Conservation (phyloP, 140 eudicot genomes). For the Senecio squalidus region DNA sequence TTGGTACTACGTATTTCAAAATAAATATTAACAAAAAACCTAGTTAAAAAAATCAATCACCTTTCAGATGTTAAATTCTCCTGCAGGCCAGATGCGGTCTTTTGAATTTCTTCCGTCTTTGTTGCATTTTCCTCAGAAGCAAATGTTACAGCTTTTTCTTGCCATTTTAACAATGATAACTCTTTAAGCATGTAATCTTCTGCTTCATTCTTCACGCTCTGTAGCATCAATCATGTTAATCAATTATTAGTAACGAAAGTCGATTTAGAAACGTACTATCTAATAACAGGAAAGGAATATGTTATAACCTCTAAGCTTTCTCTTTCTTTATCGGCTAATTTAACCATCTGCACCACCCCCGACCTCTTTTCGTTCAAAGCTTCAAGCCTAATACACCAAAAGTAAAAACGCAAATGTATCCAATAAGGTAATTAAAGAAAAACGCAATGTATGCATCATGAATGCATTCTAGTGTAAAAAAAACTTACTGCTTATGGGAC, state of each 20-base stretch:
- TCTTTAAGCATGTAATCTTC: constrained; percentile 94
- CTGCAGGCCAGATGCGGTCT: constrained; percentile 42
- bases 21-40: not conserved
- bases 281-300: not conserved
- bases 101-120: constrained; percentile 46
- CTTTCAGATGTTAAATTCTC: constrained; percentile 62
- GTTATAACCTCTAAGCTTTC: constrained; percentile 75
- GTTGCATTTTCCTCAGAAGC: constrained; percentile 63
- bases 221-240: constrained; percentile 16
- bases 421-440: constrained; percentile 4
- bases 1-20: not conserved
- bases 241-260: not conserved
- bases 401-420: constrained; percentile 1
- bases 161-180: constrained; percentile 75
- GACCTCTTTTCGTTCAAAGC: constrained; percentile 70
- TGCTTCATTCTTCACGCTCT: constrained; percentile 93
- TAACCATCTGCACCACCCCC: constrained; percentile 96
- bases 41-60: constrained; percentile 22
- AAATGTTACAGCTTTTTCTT: constrained; percentile 71
- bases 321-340: constrained; percentile 95
- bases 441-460: no score
- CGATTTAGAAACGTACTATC: not conserved
- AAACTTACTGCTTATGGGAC: constrained; percentile 74
- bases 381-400: constrained; percentile 60
- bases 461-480: no score